Conservation (phyloP, 2,329 filamentous ascomycete genomes). For the Verticillium klebahnii region DNA sequence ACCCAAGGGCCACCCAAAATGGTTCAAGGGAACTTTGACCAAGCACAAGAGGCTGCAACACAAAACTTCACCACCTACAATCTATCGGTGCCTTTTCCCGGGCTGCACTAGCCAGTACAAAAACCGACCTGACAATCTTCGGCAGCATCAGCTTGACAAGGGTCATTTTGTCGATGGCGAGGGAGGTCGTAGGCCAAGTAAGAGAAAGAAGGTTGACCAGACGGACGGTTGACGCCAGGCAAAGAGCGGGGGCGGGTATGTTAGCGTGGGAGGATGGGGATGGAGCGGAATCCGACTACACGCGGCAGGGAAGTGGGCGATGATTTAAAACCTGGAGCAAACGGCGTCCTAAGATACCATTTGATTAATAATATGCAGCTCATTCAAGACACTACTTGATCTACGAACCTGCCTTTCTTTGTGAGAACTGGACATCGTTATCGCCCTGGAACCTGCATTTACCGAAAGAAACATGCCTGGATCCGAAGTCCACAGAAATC, state of each 20-base stretch:
- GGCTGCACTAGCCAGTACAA: conserved; percentile 51
- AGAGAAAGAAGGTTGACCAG: conserved; percentile 39
- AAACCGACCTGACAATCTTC: conserved; percentile 51
- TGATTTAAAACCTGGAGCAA: background rate
- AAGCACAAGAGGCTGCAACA: conserved; percentile 55
- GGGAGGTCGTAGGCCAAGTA: conserved; percentile 31
- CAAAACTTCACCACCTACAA: conserved; percentile 40
- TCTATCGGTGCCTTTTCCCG: conserved; percentile 49
- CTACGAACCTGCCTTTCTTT: background rate
- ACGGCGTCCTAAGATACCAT: conserved; percentile 2
- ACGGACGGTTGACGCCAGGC: background rate
- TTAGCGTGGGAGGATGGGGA: no score
- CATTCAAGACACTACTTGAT: background rate
- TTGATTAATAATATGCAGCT: background rate
- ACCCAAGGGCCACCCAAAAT: conserved; percentile 51
- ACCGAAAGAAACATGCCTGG: no score
- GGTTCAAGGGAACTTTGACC: conserved; percentile 55
- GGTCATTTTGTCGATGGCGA: conserved; percentile 46
- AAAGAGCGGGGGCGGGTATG: no score
- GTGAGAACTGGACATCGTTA: no score
- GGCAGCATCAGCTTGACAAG: conserved; percentile 53
- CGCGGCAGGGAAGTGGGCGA: background rate
- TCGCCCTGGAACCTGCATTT: no score
- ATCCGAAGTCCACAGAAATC: no score
- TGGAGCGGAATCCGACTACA: background rate